Conservation (phyloP, 495 filamentous ascomycete genomes). For the Pyrenula aspistea region DNA sequence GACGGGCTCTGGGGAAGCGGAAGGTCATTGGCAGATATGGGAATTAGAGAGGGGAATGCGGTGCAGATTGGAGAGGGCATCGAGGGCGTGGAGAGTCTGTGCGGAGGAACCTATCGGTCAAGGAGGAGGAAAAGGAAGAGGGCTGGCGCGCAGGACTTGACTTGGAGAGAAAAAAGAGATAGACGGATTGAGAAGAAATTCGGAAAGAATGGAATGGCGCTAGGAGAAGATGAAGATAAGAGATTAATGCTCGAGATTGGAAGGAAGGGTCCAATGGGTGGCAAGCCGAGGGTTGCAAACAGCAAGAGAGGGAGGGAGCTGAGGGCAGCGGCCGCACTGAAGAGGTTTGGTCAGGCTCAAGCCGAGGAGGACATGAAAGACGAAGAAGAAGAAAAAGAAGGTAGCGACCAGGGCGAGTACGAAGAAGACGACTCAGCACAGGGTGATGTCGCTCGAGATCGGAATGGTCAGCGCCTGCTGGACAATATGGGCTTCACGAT, state of each 20-base stretch:
- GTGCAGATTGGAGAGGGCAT: neutral
- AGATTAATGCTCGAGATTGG: constrained; percentile 56
- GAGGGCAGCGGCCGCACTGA: constrained; percentile 62
- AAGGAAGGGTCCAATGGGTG: constrained; percentile 27
- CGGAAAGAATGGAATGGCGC: constrained; percentile 48
- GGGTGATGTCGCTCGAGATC: constrained; percentile 28
- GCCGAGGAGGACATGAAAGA: constrained; percentile 20
- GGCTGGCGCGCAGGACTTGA: constrained; percentile 9
- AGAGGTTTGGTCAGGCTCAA: constrained; percentile 45
- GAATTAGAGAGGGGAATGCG: neutral
- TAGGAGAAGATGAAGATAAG: constrained; percentile 53
- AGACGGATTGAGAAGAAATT: constrained; percentile 62
- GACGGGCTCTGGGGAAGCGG: constrained; percentile 71
- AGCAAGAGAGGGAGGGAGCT: constrained; percentile 62
- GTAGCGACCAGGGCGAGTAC: constrained; percentile 12
- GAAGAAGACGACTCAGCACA: constrained; percentile 15
- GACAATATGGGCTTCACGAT: constrained; percentile 48
- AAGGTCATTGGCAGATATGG: constrained; percentile 38
- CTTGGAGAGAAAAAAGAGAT: constrained; percentile 12
- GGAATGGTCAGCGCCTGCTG: constrained; percentile 45
- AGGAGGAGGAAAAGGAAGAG: constrained; percentile 11
- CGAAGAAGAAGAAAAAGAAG: constrained; percentile 17
- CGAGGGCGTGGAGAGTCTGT: constrained; percentile 6
- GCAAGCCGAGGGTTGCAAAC: constrained; percentile 58
- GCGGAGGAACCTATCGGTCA: constrained; percentile 12